Base-by-base conservation (phyloP, 441 rosid genomes). In the Viola pubescens region DNA sequence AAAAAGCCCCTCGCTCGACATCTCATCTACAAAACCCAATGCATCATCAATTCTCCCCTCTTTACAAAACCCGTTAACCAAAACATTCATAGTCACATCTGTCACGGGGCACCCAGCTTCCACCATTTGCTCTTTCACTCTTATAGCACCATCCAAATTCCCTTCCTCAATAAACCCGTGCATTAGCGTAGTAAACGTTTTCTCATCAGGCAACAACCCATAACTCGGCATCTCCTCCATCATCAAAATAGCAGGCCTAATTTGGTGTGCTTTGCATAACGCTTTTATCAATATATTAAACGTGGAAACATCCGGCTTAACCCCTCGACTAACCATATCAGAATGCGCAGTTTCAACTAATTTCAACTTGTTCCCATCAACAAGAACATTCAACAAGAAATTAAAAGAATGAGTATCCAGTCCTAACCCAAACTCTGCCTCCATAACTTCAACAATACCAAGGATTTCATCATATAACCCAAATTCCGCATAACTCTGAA, bases 121-220 rank as follows among this genome's bases (percentile, higher is more conserved):
- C 63, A 55, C 73, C 97, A 89, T 85, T 6, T 78, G 82, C 56
- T 73, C 91, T 66, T 70, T 81, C 41, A 89, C 67, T 63, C 90
- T 81, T 69, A 87, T 60, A 3, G 98, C 98, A 54, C 88, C 88
- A 64, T 81, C 81, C 65, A 89, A 63, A 62, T 89, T 78, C 0
- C 95, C 95, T 69, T 85, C 94, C 70, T 85, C 91, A 4, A 89
- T 82, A 64, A 71, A 84, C 12, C 97, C 98, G 62, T 87, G 90
- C 89, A 92, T 92, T 55, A 92, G 62, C 1, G 94, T 92, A 0
- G 89, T 89, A 72, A 82, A 89, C 0, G 97, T 85, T 67, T 77
- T 85, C 84, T 92, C 94, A 54, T 89, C 95, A 0, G 96, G 97
- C 4, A 60, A 71, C 48, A 87, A 66, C 62, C 87, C 86, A 49